Evolutionary conservation across 441 rosid species (phyloP).

Genomic region (Raphanus hybrid): DNA sequence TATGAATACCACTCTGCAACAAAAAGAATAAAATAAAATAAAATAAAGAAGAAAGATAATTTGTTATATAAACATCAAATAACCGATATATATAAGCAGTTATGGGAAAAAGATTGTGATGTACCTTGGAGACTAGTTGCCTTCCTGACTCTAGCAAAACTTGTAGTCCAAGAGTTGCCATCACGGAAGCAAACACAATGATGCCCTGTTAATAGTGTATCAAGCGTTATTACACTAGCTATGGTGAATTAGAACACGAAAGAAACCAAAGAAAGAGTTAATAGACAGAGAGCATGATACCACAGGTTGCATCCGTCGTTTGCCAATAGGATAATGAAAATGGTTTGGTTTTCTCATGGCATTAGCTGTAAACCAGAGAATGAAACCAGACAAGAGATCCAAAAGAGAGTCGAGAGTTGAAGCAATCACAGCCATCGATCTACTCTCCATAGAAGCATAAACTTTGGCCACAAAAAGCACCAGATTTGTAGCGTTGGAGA

Average conservation of each 20-base stretch:
- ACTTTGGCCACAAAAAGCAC: constrained; percentile 57
- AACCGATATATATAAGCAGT: neutral
- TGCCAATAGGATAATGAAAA: constrained; percentile 56
- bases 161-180: constrained; percentile 78
- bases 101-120: neutral
- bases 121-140: constrained; percentile 55
- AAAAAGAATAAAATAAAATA: neutral
- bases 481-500: constrained; percentile 53
- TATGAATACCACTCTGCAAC: constrained; percentile 59
- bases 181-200: constrained; percentile 73
- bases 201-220: constrained; percentile 52
- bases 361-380: constrained; percentile 52
- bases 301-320: constrained; percentile 61
- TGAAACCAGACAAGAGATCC: constrained; percentile 58
- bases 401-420: constrained; percentile 64
- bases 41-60: no score
- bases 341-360: constrained; percentile 59
- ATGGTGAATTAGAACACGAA: no score
- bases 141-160: constrained; percentile 66
- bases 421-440: constrained; percentile 62
- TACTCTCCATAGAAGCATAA: constrained; percentile 55
- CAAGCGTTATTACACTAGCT: neutral
- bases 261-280: no score
- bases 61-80: neutral
- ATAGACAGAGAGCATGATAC: constrained; percentile 27